Conservation (phyloP, 192 early-diverging fungal genomes). For the Kickxella alabastrina region DNA sequence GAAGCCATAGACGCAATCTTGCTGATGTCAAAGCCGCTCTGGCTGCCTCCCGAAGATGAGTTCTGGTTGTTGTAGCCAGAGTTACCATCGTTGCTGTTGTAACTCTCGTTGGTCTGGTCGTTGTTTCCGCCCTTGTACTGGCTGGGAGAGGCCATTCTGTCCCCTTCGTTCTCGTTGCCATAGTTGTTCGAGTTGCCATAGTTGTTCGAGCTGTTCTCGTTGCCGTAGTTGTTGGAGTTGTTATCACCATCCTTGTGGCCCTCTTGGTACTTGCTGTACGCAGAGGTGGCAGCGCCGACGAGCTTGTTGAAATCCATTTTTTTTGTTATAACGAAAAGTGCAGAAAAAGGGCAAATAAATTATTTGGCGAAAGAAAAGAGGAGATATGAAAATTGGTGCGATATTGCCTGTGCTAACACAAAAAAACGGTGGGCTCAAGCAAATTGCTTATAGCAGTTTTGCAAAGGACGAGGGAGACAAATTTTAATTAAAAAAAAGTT, state of each 20-base stretch:
- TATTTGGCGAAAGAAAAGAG: not conserved
- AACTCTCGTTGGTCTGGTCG: not conserved
- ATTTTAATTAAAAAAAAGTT: too few relatives aligned
- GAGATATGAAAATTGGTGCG: not conserved
- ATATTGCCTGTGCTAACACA: too few relatives aligned
- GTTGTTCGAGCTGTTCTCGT: constrained; percentile 1
- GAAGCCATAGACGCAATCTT: constrained; percentile 22
- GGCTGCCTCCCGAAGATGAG: not conserved
- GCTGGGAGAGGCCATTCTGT: not conserved
- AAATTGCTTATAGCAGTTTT: too few relatives aligned
- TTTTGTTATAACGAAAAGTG: not conserved
- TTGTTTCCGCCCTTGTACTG: constrained; percentile 8
- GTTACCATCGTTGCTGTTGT: constrained; percentile 1
- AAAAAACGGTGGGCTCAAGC: too few relatives aligned
- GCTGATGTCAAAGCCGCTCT: constrained; percentile 25
- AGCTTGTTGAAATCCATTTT: constrained; percentile 42
- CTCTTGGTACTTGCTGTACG: constrained; percentile 26
- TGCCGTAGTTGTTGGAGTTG: not conserved
- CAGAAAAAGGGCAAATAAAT: not conserved
- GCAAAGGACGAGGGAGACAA: too few relatives aligned
- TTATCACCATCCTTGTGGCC: not conserved
- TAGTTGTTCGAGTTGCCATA: not conserved
- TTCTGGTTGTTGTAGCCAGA: not conserved
- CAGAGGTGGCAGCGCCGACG: constrained; percentile 15
- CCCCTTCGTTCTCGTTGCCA: not conserved